Conservation (phyloP, 768 basidiomycete genomes). For the Leccinum subtestaceum region DNA sequence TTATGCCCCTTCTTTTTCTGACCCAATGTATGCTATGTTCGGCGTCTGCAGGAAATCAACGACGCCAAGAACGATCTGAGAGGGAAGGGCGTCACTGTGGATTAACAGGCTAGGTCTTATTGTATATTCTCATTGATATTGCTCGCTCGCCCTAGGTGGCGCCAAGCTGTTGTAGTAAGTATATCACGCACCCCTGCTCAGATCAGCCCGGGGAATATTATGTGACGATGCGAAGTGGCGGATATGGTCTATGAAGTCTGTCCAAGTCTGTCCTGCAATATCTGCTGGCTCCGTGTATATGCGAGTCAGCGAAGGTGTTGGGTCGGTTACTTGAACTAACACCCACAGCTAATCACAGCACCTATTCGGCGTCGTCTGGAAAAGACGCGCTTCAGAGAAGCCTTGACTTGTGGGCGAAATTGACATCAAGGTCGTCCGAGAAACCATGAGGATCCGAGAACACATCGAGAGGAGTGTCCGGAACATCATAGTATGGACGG, state of each 20-base stretch:
- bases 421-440: neutral
- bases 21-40: neutral
- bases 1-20: neutral
- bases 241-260: neutral
- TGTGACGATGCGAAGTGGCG: neutral
- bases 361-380: neutral
- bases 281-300: neutral
- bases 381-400: neutral
- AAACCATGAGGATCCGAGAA: neutral
- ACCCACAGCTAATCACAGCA: neutral
- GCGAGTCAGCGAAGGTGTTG: neutral
- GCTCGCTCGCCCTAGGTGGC: neutral
- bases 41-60: constrained; percentile 52
- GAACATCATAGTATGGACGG: neutral
- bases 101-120: constrained; percentile 29
- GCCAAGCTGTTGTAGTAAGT: neutral
- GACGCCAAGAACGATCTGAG: constrained; percentile 57
- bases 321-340: neutral
- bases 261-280: neutral
- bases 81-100: constrained; percentile 58
- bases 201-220: neutral
- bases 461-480: neutral
- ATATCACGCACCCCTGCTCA: neutral
- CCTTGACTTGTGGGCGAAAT: neutral
- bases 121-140: neutral